Conservation (phyloP, 495 filamentous ascomycete species). For the Penicillium angulare region DNA sequence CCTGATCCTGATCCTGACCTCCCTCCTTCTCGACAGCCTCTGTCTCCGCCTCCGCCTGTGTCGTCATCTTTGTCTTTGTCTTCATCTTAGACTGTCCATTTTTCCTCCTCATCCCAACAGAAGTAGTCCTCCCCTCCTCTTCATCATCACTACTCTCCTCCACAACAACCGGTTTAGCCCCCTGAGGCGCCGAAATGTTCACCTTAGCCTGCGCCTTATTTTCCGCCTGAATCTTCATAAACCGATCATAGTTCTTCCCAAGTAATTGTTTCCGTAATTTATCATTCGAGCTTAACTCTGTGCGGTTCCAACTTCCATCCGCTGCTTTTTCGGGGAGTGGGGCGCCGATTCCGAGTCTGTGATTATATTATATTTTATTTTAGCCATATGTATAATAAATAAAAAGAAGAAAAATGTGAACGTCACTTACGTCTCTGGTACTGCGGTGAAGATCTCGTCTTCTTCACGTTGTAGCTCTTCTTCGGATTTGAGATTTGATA, state of each 20-base stretch:
- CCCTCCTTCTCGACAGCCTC: not conserved
- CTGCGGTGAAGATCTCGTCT: constrained; percentile 50
- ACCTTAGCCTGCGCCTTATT: constrained; percentile 6
- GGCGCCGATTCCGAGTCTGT: constrained; percentile 48
- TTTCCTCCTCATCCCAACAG: no score
- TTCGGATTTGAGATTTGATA: constrained; percentile 40
- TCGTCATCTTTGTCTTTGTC: constrained; percentile 2
- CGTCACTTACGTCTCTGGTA: constrained; percentile 50
- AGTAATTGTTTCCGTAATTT: constrained; percentile 49
- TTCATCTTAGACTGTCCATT: constrained; percentile 44
- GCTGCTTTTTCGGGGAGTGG: constrained; percentile 41
- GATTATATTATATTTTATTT: not conserved
- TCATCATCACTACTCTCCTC: constrained; percentile 52
- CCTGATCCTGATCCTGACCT: no score
- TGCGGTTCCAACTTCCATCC: constrained; percentile 40
- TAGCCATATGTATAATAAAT: not conserved
- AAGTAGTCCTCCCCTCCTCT: constrained; percentile 57
- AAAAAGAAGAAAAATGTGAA: not conserved
- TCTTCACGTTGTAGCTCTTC: constrained; percentile 47
- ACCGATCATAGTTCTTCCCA: constrained; percentile 44
- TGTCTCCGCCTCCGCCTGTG: not conserved
- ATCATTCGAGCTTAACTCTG: constrained; percentile 42
- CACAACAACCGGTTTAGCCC: not conserved
- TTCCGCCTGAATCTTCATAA: constrained; percentile 30
- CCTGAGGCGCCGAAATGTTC: not conserved